Evolutionary conservation across 2,329 filamentous ascomycete genomes (phyloP).

Genomic region (Fusarium vanettenii): DNA sequence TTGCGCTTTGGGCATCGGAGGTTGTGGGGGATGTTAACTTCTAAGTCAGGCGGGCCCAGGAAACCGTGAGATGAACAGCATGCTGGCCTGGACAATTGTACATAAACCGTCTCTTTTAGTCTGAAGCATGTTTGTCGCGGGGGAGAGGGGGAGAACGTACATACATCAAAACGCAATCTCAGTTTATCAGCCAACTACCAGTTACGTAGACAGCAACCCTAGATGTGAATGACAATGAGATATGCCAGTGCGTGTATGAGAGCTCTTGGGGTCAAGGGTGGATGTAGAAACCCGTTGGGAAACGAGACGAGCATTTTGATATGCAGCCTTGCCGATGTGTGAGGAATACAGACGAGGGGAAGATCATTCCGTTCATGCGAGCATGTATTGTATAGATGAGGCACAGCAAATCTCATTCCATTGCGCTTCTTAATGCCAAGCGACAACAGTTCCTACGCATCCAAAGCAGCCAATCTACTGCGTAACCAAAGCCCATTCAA

Average conservation of each 20-base stretch:
- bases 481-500: constrained; percentile 4
- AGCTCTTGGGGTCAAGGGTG: neutral
- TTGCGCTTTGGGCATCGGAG: neutral
- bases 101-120: neutral
- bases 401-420: too few relatives aligned
- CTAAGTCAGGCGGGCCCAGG: neutral
- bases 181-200: neutral
- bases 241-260: neutral
- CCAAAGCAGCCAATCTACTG: neutral
- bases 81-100: neutral
- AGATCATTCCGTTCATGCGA: neutral
- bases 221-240: neutral
- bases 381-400: neutral
- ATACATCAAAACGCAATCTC: neutral
- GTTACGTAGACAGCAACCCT: rapidly evolving
- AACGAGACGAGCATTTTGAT: neutral
- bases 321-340: neutral
- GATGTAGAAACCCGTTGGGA: neutral
- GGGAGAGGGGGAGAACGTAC: neutral
- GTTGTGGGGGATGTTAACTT: neutral
- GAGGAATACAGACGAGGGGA: neutral
- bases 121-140: neutral
- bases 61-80: neutral
- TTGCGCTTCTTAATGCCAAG: neutral
- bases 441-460: neutral